phyloP scores from a whole-genome alignment of 1,284 basidiomycete species.

The Thecaphora thlaspeos region DNA sequence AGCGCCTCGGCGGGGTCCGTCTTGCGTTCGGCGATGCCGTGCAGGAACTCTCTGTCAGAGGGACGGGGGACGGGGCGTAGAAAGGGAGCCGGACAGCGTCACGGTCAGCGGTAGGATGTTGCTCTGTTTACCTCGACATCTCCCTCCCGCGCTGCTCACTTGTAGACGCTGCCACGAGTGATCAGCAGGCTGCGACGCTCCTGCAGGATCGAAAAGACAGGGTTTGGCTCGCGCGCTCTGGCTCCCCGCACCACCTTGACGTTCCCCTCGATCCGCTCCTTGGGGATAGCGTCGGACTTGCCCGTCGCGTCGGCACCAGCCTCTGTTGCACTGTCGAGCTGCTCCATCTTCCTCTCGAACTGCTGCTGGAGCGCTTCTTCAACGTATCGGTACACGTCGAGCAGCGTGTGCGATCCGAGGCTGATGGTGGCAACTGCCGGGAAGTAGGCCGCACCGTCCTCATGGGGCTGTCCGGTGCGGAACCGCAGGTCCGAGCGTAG shows the following conservation, averaged over 20 bases:
- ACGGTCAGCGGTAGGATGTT: too few relatives aligned
- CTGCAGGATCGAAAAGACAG: slow-evolving; percentile 49
- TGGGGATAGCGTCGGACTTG: slow-evolving; percentile 6
- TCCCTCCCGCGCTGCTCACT: slow-evolving; percentile 9
- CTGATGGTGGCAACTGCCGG: slow-evolving; percentile 87
- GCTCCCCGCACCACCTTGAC: slow-evolving; percentile 36
- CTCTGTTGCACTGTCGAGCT: slow-evolving; percentile 12
- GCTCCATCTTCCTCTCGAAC: slow-evolving; percentile 22
- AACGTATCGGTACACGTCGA: slow-evolving; percentile 78
- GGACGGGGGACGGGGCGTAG: too few relatives aligned
- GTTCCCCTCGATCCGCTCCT: slow-evolving; percentile 29
- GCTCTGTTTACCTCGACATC: too few relatives aligned
- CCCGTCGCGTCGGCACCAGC: too few relatives aligned
- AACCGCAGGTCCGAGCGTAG: too few relatives aligned
- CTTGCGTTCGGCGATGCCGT: slow-evolving; percentile 62
- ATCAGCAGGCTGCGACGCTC: slow-evolving; percentile 53
- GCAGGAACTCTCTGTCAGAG: slow-evolving; percentile 43
- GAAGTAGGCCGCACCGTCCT: slow-evolving; percentile 85
- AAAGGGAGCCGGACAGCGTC: too few relatives aligned
- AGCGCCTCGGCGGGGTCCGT: slow-evolving; percentile 33
- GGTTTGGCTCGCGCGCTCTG: slow-evolving; percentile 38
- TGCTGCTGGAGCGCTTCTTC: slow-evolving; percentile 29
- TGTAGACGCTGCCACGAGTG: slow-evolving; percentile 47
- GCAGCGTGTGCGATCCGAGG: slow-evolving; percentile 76
- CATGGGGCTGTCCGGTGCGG: slow-evolving; percentile 71